Base-by-base conservation (phyloP, 1,284 basidiomycete species). In the Cryptococcus maquisensis region DNA sequence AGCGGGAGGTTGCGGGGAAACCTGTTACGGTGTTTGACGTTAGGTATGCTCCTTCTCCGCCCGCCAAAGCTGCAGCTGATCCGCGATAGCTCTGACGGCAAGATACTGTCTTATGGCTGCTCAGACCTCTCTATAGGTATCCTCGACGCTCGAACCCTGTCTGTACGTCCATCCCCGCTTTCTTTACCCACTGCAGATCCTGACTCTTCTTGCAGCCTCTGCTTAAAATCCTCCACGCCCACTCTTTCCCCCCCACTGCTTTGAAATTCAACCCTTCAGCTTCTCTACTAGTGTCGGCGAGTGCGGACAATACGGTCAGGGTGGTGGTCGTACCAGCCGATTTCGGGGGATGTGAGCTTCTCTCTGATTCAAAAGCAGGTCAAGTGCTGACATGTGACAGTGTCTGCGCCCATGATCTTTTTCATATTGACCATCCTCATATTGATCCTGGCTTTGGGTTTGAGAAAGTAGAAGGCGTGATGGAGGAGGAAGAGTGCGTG, bases 181-280 rank as follows among this genome's bases (percentile, higher is more conserved):
- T 40, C 38, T 47, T 35, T 41, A 32, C 4, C 26, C 16, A 23
- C n/a, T 9, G 18, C 12, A 16, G 7, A 37, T 21, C 24, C 9
- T 55, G 49, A 45, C 41, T 10, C 12, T 32, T 6, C 44, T 7
- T 26, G 10, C 62, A 96, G 91, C 91, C 93, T 0, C 75, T 94
- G 9, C 77, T 91, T 35, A 86, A 86, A 35, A 94, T 98, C 57
- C 80, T 97, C 47, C 89, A 91, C 72, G 89, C 94, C 0, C 96
- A 98, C 74, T 90, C 93, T 60, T 95, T 98, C 73, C 91, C 96
- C 3, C 84, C 91, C 1, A 98, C 95, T 0, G 86, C 87, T 1
- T 77, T 98, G 53, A 83, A 83, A 54, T 98, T 98, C 79, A 94
- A 88, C 70, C 87, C 91, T 0, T 80, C 84, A 4, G 86, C 86